Conservation (phyloP, 2,329 filamentous ascomycete species). For the Raffaelea deltoideospora region DNA sequence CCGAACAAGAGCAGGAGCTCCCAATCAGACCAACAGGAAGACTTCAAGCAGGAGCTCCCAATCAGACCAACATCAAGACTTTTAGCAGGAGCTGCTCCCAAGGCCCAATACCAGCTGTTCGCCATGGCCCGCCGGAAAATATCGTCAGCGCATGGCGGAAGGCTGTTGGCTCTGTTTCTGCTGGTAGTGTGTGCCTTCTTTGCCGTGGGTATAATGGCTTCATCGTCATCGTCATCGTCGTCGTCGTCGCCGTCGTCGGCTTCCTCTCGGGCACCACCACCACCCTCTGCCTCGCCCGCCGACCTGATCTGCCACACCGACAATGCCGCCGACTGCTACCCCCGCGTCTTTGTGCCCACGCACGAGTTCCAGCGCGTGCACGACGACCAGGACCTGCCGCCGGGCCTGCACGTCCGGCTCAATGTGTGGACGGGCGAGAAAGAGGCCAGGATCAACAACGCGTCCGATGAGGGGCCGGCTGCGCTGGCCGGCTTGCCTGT, state of each 20-base stretch:
- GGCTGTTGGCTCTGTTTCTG: conserved; percentile 1
- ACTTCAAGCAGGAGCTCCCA: too few species aligned
- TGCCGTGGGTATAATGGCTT: background rate
- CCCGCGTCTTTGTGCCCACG: conserved; percentile 46
- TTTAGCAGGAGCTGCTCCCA: too few species aligned
- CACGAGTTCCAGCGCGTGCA: conserved; percentile 48
- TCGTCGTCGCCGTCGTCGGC: background rate
- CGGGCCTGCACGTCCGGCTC: conserved; percentile 50
- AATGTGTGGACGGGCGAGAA: conserved; percentile 48
- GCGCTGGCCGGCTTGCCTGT: conserved; percentile 32
- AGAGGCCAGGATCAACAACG: conserved; percentile 51
- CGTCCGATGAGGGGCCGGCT: conserved; percentile 30
- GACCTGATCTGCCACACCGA: conserved; percentile 51
- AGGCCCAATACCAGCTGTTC: background rate
- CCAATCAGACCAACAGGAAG: too few species aligned
- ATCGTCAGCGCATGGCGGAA: background rate
- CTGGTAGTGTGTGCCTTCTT: background rate
- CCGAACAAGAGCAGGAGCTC: too few species aligned
- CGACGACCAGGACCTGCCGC: conserved; percentile 49
- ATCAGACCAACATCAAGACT: too few species aligned
- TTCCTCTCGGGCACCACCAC: background rate
- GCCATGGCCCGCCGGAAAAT: too few species aligned
- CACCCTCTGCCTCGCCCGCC: background rate
- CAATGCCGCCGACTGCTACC: conserved; percentile 48
- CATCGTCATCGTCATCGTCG: background rate